Evolutionary conservation across 2,329 filamentous ascomycete species (phyloP).

Genomic region (Ascochyta viciae-villosae): DNA sequence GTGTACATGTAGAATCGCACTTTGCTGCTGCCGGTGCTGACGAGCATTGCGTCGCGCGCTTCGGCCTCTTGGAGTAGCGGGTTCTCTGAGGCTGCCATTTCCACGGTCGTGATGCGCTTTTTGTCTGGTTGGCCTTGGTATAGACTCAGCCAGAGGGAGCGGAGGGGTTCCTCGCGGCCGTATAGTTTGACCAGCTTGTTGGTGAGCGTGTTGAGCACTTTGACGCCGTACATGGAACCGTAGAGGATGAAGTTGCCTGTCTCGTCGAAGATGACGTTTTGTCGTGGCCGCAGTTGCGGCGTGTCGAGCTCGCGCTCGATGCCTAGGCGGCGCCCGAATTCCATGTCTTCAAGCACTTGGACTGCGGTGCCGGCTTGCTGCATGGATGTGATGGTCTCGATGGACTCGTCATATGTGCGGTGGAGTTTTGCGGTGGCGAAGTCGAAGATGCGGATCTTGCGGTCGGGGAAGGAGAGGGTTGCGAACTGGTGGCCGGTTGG

Average conservation of each 20-base stretch:
- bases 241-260: conserved; percentile 95
- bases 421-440: conserved; percentile 88
- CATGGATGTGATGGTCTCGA: conserved; percentile 89
- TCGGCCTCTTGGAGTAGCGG: conserved; percentile 93
- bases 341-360: conserved; percentile 83
- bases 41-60: conserved; percentile 85
- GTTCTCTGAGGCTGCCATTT: conserved; percentile 95
- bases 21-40: conserved; percentile 84
- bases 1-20: conserved; percentile 98
- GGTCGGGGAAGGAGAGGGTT: conserved; percentile 89
- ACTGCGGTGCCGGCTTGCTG: conserved; percentile 88
- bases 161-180: conserved; percentile 86
- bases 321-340: conserved; percentile 87
- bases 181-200: conserved; percentile 92
- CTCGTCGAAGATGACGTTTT: conserved; percentile 94
- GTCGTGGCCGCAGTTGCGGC: conserved; percentile 68
- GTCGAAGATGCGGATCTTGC: conserved; percentile 92
- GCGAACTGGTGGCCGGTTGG: conserved; percentile 86
- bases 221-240: conserved; percentile 88
- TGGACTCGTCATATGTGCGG: conserved; percentile 92
- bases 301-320: conserved; percentile 86
- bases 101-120: conserved; percentile 90
- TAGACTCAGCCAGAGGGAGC: conserved; percentile 80
- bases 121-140: conserved; percentile 97
- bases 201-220: conserved; percentile 94